Evolutionary conservation across 2,329 filamentous ascomycete genomes (phyloP), one percentile per base, ranked within the genome.

Genomic region (Rhytidhysteron rufulum): DNA sequence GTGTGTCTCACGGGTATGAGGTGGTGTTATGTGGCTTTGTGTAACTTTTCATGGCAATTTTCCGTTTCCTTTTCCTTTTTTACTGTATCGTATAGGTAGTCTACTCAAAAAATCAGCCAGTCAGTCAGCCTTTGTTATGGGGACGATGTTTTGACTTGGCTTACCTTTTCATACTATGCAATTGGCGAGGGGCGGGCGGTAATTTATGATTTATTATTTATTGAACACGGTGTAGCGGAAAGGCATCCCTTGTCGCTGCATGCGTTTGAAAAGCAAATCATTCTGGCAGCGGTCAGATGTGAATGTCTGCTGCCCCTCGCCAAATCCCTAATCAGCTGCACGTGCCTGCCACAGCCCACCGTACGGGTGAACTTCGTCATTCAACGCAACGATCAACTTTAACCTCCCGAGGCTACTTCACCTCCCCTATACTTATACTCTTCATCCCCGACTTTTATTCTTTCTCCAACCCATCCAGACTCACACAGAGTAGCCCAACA

Each of bases 311-410:
- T 8, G 43, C 41, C 41, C 41, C 45, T 54, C 49, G 49, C 53
- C 50, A 52, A 48, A 47, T 32, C 27, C 7, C 22, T 8, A 11
- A 35, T 34, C 42, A 41, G 43, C 50, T 55, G 48, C 55, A 55
- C 53, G 52, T 56, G 56, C 47, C 31, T 34, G 31, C 37, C 8
- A 27, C 24, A 8, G 24, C 24, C 24, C 37, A 44, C 45, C 46
- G 44, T n/a, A n/a, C n/a, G n/a, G n/a, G n/a, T 51, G 41, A 35
- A 44, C 42, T 51, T 25, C 46, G 54, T 60, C 58, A 58, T 57
- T 42, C 46, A 42, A 22, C 41, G 38, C 42, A 37, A 29, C 32
- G n/a, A n/a, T n/a, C n/a, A 25, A 5, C 34, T 5, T 13, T 5
- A 27, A 19, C 32, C 9, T 43, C 48, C 40, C 42, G 37, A 40